phyloP scores from a whole-genome alignment of 371 early-diverging fungal species.

The Mucor circinelloides region DNA sequence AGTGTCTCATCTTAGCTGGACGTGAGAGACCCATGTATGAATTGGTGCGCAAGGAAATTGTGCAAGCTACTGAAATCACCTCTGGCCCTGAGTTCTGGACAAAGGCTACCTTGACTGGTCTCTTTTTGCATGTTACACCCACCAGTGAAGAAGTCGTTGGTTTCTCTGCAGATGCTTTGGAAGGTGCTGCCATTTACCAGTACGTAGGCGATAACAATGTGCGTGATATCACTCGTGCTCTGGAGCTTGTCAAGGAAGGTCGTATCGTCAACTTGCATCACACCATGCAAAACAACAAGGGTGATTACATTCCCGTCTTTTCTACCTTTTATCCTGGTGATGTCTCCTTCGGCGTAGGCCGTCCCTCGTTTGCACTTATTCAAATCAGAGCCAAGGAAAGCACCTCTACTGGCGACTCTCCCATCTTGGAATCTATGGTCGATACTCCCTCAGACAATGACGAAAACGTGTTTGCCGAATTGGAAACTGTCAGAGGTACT shows the following conservation, averaged over 20 bases:
- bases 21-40: conserved; percentile 51
- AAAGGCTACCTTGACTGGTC: conserved; percentile 57
- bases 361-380: conserved; percentile 41
- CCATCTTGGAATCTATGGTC: conserved; percentile 13
- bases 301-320: conserved; percentile 42
- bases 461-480: conserved; percentile 49
- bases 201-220: conserved; percentile 52
- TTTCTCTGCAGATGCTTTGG: conserved; percentile 36
- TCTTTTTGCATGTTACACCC: conserved; percentile 53
- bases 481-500: conserved; percentile 44
- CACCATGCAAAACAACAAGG: conserved; percentile 46
- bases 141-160: conserved; percentile 44
- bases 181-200: conserved; percentile 56
- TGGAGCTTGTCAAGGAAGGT: conserved; percentile 46
- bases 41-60: conserved; percentile 34
- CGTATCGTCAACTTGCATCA: conserved; percentile 41
- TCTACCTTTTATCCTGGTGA: conserved; percentile 55
- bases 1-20: conserved; percentile 67
- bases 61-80: conserved; percentile 17
- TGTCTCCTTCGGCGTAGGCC: conserved; percentile 24
- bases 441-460: conserved; percentile 17
- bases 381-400: conserved; percentile 36
- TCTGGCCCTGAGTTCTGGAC: conserved; percentile 52
- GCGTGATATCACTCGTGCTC: conserved; percentile 46
- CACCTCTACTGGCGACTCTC: background rate